Evolutionary conservation across 192 early-diverging fungal species (phyloP).

Genomic region (Coemansia reversa): DNA sequence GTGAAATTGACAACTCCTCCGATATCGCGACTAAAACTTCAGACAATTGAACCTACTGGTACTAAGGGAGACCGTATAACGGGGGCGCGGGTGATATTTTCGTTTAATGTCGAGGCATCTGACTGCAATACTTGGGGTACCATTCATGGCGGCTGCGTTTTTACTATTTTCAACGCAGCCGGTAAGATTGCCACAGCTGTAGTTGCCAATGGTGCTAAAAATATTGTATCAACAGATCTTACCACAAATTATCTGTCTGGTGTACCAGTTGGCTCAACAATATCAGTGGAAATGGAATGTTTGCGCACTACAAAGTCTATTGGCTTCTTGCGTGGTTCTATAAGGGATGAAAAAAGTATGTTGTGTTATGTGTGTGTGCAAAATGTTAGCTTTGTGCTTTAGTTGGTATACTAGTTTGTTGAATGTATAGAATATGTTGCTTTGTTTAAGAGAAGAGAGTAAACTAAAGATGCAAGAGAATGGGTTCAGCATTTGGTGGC

Average conservation of each 20-base stretch:
- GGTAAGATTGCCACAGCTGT: constrained; percentile 50
- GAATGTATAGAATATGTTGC: too few species aligned
- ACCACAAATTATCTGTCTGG: constrained; percentile 43
- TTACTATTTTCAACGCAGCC: constrained; percentile 42
- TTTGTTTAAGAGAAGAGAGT: too few species aligned
- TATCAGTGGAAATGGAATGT: constrained; percentile 35
- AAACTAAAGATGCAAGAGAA: too few species aligned
- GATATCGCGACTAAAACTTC: constrained; percentile 30
- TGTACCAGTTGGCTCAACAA: constrained; percentile 17
- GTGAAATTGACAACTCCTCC: constrained; percentile 43
- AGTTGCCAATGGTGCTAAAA: constrained; percentile 26
- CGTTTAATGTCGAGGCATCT: constrained; percentile 23
- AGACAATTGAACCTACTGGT: constrained; percentile 34
- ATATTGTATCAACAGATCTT: constrained; percentile 40
- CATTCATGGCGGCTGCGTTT: constrained; percentile 52
- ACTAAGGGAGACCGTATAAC: constrained; percentile 40
- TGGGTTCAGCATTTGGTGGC: too few species aligned
- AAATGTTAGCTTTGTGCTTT: too few species aligned
- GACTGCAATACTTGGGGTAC: constrained; percentile 55
- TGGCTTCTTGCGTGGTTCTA: constrained; percentile 28
- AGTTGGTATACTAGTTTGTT: too few species aligned
- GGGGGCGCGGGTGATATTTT: constrained; percentile 22
- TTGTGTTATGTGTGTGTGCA: constrained; percentile 19
- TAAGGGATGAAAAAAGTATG: constrained; percentile 20
- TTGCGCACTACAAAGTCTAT: constrained; percentile 39